These are phyloP conservation scores for Solioccasus polychromus DNA, from an alignment of 768 basidiomycete genomes.

Conservation along the genomic window DNA sequence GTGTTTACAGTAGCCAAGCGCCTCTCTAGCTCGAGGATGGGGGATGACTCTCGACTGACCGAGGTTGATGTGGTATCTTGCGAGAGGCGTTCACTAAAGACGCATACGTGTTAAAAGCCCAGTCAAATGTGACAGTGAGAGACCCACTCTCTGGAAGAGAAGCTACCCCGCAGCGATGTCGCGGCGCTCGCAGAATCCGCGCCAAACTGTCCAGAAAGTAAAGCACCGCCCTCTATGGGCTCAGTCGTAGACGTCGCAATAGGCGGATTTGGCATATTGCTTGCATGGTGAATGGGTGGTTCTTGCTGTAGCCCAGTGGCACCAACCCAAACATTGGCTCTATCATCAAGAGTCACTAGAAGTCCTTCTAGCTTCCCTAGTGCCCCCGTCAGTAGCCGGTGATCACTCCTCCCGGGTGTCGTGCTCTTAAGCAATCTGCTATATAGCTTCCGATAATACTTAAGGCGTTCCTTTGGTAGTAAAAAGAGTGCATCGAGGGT, in stretches of 20 bases:
- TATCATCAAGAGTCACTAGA: slow-evolving; percentile 61
- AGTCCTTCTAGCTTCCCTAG: slow-evolving; percentile 77
- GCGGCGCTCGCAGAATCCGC: slow-evolving; percentile 40
- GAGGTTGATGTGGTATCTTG: slow-evolving; percentile 58
- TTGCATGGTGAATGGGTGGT: not conserved
- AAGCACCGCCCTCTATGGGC: slow-evolving; percentile 1
- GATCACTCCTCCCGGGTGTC: slow-evolving; percentile 81
- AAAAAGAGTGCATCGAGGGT: slow-evolving; percentile 86
- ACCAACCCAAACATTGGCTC: slow-evolving; percentile 41
- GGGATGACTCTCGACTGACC: slow-evolving; percentile 46
- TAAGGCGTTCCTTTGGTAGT: slow-evolving; percentile 78
- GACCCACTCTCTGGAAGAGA: slow-evolving; percentile 56
- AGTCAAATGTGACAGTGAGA: not conserved
- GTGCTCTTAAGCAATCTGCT: slow-evolving; percentile 82
- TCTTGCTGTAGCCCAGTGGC: not conserved
- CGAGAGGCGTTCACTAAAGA: slow-evolving; percentile 53
- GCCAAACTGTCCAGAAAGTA: slow-evolving; percentile 23
- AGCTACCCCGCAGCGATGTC: slow-evolving; percentile 52
- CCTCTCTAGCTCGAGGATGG: slow-evolving; percentile 77
- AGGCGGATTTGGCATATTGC: not conserved
- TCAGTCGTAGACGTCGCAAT: slow-evolving; percentile 1
- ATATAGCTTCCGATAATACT: slow-evolving; percentile 93
- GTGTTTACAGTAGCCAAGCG: slow-evolving; percentile 74
- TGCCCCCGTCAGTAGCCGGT: slow-evolving; percentile 75
- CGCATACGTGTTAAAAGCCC: slow-evolving; percentile 11